Percentiles rank a stretch among this genome's conserved stretches.
Evolutionary conservation across 768 basidiomycete species (phyloP).

Genomic region (Cystofilobasidium macerans): DNA sequence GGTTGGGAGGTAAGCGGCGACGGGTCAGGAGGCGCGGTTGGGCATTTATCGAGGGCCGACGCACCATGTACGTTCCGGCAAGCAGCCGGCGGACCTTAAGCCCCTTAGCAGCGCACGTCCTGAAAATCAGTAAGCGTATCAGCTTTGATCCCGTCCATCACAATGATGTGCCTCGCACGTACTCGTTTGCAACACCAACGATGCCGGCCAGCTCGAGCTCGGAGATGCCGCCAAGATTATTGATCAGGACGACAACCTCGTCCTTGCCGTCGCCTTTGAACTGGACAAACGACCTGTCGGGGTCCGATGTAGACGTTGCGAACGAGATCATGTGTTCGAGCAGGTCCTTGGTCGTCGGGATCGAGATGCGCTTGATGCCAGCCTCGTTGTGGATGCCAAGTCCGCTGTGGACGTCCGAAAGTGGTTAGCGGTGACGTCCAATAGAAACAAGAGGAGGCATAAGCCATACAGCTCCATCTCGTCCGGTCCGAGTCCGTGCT

Average conservation of each 20-base stretch:
- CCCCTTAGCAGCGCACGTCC: slow-evolving; percentile 23
- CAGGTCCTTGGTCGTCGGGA: slow-evolving; percentile 34
- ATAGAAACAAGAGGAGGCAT: background rate
- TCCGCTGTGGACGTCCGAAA: slow-evolving; percentile 17
- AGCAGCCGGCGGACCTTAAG: slow-evolving; percentile 55
- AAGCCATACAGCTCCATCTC: slow-evolving; percentile 36
- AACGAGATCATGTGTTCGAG: slow-evolving; percentile 38
- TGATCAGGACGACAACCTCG: slow-evolving; percentile 40
- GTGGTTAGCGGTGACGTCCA: background rate
- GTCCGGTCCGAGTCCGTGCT: slow-evolving; percentile 34
- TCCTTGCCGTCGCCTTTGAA: slow-evolving; percentile 38
- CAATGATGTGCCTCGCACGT: slow-evolving; percentile 4
- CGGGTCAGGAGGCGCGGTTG: too few relatives aligned
- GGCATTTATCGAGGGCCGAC: background rate
- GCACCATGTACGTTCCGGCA: slow-evolving; percentile 67
- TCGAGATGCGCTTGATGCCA: slow-evolving; percentile 36
- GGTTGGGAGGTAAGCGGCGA: too few relatives aligned
- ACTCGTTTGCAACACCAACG: slow-evolving; percentile 29
- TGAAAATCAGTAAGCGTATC: background rate
- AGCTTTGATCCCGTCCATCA: background rate
- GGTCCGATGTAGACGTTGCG: slow-evolving; percentile 37
- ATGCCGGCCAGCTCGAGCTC: slow-evolving; percentile 36
- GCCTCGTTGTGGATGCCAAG: slow-evolving; percentile 43
- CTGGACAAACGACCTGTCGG: slow-evolving; percentile 39
- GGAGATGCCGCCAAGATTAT: slow-evolving; percentile 39